phyloP scores from a whole-genome alignment of 1,284 basidiomycete species.

The Cutaneotrichosporon daszewskae region DNA sequence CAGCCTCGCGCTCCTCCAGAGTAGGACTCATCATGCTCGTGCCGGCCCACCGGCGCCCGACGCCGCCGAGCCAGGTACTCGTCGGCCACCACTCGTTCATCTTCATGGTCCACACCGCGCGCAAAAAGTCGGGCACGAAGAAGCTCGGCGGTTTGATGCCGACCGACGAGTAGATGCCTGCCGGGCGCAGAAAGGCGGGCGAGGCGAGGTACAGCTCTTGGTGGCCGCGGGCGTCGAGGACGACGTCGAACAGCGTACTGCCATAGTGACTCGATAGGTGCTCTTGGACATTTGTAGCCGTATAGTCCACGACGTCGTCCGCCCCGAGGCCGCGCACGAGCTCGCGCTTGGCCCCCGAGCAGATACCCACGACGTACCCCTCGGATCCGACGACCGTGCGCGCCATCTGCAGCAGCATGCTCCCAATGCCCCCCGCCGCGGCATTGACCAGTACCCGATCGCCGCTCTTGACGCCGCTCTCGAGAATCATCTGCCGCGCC shows the following conservation, averaged over 20 bases:
- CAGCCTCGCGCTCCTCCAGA: conserved; percentile 3
- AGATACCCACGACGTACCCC: conserved; percentile 56
- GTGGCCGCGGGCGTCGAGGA: conserved; percentile 15
- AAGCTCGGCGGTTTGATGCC: conserved; percentile 20
- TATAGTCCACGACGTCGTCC: conserved; percentile 44
- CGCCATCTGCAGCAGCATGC: conserved; percentile 57
- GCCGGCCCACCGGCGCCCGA: conserved; percentile 4
- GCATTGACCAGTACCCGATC: conserved; percentile 11
- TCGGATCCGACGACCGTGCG: conserved; percentile 51
- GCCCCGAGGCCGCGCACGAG: conserved; percentile 51
- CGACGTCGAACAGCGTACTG: conserved; percentile 6
- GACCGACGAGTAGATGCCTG: conserved; percentile 9
- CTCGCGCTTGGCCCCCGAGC: conserved; percentile 54
- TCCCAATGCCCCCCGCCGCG: conserved; percentile 53
- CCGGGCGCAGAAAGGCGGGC: conserved; percentile 1
- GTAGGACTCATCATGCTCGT: conserved; percentile 4
- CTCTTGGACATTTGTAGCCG: no score
- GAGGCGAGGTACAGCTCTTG: conserved; percentile 31
- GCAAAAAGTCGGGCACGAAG: conserved; percentile 3
- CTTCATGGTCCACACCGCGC: conserved; percentile 5
- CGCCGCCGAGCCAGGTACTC: conserved; percentile 2
- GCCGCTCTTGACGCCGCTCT: conserved; percentile 1
- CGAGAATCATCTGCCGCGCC: conserved; percentile 6
- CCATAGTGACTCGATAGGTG: neutral
- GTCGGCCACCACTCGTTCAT: conserved; percentile 13